Evolutionary conservation across 345 rosid genomes (phyloP).

Genomic region (Bruguiera gymnorhiza): DNA sequence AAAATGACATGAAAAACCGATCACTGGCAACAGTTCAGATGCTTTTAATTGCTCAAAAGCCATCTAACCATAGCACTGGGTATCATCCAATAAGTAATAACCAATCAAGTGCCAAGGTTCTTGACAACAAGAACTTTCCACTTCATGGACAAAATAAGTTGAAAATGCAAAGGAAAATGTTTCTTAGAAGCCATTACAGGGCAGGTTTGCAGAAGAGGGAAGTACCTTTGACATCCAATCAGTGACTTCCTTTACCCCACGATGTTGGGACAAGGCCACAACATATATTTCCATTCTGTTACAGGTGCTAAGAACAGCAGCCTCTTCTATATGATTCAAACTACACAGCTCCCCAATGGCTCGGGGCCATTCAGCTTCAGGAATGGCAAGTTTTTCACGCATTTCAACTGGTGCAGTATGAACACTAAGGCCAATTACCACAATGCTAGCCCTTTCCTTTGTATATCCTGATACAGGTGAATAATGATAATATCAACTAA

Average conservation of each 20-base stretch:
- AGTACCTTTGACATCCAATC: slow-evolving; percentile 68
- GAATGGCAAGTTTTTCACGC: slow-evolving; percentile 56
- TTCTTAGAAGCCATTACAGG: background rate
- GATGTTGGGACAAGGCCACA: slow-evolving; percentile 51
- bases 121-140: too few species aligned
- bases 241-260: slow-evolving; percentile 54
- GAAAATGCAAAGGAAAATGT: background rate
- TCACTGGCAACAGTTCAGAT: background rate
- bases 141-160: background rate
- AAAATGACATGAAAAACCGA: background rate
- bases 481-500: slow-evolving; percentile 1
- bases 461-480: slow-evolving; percentile 35
- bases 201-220: slow-evolving; percentile 2
- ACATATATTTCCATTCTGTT: slow-evolving; percentile 56
- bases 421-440: slow-evolving; percentile 46
- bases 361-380: slow-evolving; percentile 57
- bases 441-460: slow-evolving; percentile 49
- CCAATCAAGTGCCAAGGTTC: too few species aligned
- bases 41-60: background rate
- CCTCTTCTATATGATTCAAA: slow-evolving; percentile 81
- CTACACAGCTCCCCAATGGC: slow-evolving; percentile 64
- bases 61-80: background rate
- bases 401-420: slow-evolving; percentile 50
- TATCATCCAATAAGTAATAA: background rate
- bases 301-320: slow-evolving; percentile 56